phyloP scores from a whole-genome alignment of 805 yeast species.

The Monosporozyma solicola region DNA sequence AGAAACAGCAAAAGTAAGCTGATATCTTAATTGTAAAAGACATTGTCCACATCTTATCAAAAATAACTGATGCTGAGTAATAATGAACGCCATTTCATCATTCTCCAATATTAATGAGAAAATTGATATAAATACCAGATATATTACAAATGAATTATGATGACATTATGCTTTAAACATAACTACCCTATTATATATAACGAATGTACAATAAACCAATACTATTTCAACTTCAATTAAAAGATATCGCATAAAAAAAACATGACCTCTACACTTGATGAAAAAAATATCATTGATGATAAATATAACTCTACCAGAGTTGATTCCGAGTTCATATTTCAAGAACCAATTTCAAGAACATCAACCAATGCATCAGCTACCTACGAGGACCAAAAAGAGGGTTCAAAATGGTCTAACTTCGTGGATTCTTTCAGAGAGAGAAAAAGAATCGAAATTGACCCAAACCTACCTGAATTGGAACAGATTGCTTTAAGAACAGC shows the following conservation, averaged over 20 bases:
- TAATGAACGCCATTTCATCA: too few species aligned
- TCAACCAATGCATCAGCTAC: background rate
- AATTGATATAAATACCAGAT: too few species aligned
- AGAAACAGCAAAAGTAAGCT: too few species aligned
- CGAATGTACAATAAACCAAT: background rate
- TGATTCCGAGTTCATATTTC: constrained; percentile 1
- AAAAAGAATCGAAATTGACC: constrained; percentile 39
- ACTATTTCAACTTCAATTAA: background rate
- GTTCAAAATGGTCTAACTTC: constrained; percentile 1
- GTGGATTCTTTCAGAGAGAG: constrained; percentile 37
- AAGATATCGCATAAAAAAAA: background rate
- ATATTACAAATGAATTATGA: too few species aligned
- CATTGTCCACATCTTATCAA: too few species aligned
- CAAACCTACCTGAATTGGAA: constrained; percentile 35
- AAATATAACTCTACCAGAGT: background rate
- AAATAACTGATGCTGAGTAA: too few species aligned
- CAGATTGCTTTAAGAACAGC: constrained; percentile 40
- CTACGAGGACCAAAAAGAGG: background rate
- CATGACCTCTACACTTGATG: constrained; percentile 1
- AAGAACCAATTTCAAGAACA: constrained; percentile 1
- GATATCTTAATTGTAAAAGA: too few species aligned
- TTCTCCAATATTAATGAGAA: too few species aligned
- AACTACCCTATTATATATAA: background rate
- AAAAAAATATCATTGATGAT: constrained; percentile 1
- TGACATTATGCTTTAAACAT: too few species aligned